A percentile compares a stretch with the other conserved stretches of the same genome.
Conservation (phyloP, 1,139 yeast species). For the Cylindricascospora bacillispora region DNA sequence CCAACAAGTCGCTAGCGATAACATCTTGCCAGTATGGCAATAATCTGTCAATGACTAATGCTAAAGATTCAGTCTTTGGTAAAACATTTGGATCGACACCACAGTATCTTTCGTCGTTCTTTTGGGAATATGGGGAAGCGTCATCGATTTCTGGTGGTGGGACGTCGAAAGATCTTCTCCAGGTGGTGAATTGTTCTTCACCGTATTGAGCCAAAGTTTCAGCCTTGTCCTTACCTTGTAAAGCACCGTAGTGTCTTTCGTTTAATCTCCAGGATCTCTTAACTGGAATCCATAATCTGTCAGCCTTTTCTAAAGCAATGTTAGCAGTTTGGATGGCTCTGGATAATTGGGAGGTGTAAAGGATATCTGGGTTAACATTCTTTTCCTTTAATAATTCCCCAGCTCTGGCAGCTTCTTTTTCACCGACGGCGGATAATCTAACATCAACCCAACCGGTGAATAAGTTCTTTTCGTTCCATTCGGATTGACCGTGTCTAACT, state of each 20-base stretch:
- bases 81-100: constrained; percentile 73
- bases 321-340: constrained; percentile 98
- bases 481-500: constrained; percentile 98
- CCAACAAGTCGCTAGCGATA: constrained; percentile 73
- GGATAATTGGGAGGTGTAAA: constrained; percentile 83
- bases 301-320: constrained; percentile 83
- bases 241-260: constrained; percentile 98
- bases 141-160: constrained; percentile 89
- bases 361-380: constrained; percentile 70
- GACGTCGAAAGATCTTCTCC: constrained; percentile 96
- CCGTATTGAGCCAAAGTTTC: constrained; percentile 83
- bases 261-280: constrained; percentile 95
- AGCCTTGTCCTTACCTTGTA: constrained; percentile 98
- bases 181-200: constrained; percentile 84
- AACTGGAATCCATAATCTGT: constrained; percentile 84
- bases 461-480: constrained; percentile 95
- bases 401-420: constrained; percentile 84
- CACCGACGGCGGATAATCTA: constrained; percentile 71
- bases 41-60: constrained; percentile 90
- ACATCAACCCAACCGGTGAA: constrained; percentile 99
- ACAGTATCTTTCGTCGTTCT: constrained; percentile 71
- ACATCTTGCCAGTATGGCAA: constrained; percentile 97
- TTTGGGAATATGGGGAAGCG: constrained; percentile 72
- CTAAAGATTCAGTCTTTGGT: constrained; percentile 92
- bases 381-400: constrained; percentile 88